Evolutionary conservation across 495 filamentous ascomycete genomes (phyloP), one percentile per base, ranked within the genome.

Genomic region (Mycothermus thermophilus): DNA sequence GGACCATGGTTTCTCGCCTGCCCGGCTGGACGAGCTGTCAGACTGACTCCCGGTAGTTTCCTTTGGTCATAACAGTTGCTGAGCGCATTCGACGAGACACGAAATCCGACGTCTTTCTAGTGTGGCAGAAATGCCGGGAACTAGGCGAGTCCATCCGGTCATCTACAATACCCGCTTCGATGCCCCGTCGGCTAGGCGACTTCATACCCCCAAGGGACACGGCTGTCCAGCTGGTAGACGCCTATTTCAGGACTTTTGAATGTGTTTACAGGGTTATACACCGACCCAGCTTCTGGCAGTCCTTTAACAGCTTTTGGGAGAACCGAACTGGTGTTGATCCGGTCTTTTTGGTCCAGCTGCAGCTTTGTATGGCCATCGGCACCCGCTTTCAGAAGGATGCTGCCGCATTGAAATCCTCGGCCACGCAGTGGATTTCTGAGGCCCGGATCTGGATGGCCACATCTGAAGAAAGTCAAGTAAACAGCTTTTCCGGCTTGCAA

Each of bases 301-400:
- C 66, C 8, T 77, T 72, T 17, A 52, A 58, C 8, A 38, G 34
- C 5, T 58, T 64, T 33, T 74, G 64, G 64, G 40, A 48, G 4
- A 48, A 47, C 19, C 50, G 44, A 5, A 25, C 31, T 3, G 30
- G 22, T 0, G 46, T 50, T 1, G 48, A 42, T 25, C 35, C 40
- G 14, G 47, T 55, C 1, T 79, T 79, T 38, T 44, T 74, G 1
- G 58, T 74, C 3, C 74, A 76, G 38, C 46, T 83, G 3, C 65
- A 80, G 38, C 50, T 83, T 9, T 64, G 77, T n/a, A 62, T 80
- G 46, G 71, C 75, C 8, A 72, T 76, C 37, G 76, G 75, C 2
- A 42, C 63, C 13, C 64, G 64, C 46, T 64, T 66, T 15, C 71
- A 78, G 33, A 72, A 74, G 15, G 61, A 66, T 5, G 41, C 33